These are phyloP conservation scores for Closterium sp. DNA, from an alignment of 139 green algal species.

Conservation along the genomic window DNA sequence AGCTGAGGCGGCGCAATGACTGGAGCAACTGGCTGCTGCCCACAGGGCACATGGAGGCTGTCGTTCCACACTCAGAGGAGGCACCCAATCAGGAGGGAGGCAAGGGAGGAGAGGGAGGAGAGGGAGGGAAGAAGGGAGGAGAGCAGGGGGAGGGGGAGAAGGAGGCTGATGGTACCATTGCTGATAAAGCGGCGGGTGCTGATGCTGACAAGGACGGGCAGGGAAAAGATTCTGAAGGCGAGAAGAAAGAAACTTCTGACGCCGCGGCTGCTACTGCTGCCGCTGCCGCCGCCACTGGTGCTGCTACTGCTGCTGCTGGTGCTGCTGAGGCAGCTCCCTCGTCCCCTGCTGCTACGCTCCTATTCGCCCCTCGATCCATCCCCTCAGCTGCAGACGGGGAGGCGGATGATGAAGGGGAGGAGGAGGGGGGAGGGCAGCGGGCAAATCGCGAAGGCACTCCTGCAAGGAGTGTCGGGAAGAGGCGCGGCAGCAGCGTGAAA, in stretches of 20 bases:
- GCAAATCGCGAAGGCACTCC: not conserved
- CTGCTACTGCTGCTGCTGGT: not conserved
- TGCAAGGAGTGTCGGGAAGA: not conserved
- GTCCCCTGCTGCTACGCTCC: not conserved
- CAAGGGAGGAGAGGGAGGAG: not conserved
- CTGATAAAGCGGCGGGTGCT: not conserved
- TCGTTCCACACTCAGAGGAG: not conserved
- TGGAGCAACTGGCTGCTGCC: conserved; percentile 77
- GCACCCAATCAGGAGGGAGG: not conserved
- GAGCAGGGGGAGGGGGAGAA: not conserved
- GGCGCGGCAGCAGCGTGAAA: conserved; percentile 4
- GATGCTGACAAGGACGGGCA: not conserved
- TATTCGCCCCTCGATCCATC: not conserved
- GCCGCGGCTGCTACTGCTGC: not conserved
- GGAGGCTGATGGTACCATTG: not conserved
- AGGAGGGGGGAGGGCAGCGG: not conserved
- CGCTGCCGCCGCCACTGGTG: not conserved
- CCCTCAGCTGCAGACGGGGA: not conserved
- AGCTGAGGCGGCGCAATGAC: conserved; percentile 40
- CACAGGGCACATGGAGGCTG: conserved; percentile 45
- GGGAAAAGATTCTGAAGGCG: not conserved
- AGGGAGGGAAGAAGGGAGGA: not conserved
- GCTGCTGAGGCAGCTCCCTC: not conserved
- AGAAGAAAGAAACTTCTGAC: not conserved
- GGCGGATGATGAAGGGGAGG: conserved; percentile 44